A percentile compares a stretch with the other conserved stretches of the same genome.
These are phyloP conservation scores for Coniochaeta sp. DNA, from an alignment of 2,329 filamentous ascomycete genomes.

Conservation along the genomic window DNA sequence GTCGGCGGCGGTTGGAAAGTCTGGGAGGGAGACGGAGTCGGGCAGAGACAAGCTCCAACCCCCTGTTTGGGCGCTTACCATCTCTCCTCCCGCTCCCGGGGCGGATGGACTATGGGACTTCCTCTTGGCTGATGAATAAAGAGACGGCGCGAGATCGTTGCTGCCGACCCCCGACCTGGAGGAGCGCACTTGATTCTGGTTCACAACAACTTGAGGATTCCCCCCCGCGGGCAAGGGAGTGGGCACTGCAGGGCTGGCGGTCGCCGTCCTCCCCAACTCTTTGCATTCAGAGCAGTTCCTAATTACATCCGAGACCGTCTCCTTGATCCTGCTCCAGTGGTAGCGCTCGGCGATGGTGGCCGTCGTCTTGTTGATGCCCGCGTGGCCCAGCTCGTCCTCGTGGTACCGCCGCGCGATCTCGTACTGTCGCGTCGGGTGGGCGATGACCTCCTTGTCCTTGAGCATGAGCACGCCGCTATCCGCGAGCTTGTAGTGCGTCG, in stretches of 20 bases:
- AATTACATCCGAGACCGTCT: slow-evolving; percentile 92
- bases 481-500: slow-evolving; percentile 87
- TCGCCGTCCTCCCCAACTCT: slow-evolving; percentile 62
- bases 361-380: slow-evolving; percentile 97
- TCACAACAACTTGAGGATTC: background rate
- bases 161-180: background rate
- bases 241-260: slow-evolving; percentile 6
- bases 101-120: slow-evolving; percentile 13
- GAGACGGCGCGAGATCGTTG: background rate
- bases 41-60: slow-evolving; percentile 2
- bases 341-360: slow-evolving; percentile 89
- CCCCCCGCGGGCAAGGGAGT: slow-evolving; percentile 4
- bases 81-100: slow-evolving; percentile 5
- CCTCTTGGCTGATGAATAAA: slow-evolving; percentile 11
- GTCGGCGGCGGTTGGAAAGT: no score
- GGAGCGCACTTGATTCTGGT: slow-evolving; percentile 1
- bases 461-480: slow-evolving; percentile 81
- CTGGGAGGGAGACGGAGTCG: slow-evolving; percentile 15
- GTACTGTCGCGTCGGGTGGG: slow-evolving; percentile 82
- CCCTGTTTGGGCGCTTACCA: slow-evolving; percentile 2
- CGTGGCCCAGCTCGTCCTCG: slow-evolving; percentile 65
- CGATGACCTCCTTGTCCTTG: slow-evolving; percentile 95
- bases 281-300: slow-evolving; percentile 87
- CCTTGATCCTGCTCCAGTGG: slow-evolving; percentile 97
- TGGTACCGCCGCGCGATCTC: slow-evolving; percentile 79